phyloP scores from a whole-genome alignment of 2,329 filamentous ascomycete genomes.

The Aspergillus hortae region DNA sequence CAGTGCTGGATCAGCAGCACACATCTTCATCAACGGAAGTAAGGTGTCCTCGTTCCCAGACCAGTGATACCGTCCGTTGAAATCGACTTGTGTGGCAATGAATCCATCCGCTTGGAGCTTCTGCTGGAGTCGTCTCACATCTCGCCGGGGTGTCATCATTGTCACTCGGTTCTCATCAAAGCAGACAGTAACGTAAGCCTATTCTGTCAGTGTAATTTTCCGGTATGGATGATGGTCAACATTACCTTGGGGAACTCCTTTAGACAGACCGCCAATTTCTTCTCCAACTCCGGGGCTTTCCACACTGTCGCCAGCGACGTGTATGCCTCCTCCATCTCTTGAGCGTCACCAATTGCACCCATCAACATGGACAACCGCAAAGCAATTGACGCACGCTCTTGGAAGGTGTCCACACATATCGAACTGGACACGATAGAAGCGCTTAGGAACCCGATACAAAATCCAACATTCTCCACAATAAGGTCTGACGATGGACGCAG shows the following conservation, averaged over 20 bases:
- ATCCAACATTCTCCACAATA: slow-evolving; percentile 13
- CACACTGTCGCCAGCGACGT: slow-evolving; percentile 14
- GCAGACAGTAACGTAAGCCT: slow-evolving; percentile 16
- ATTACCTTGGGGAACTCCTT: slow-evolving; percentile 8
- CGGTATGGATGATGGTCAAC: neutral
- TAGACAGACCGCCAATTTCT: slow-evolving; percentile 1
- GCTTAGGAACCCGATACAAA: slow-evolving; percentile 18
- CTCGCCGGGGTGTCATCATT: slow-evolving; percentile 12
- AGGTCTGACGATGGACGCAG: neutral
- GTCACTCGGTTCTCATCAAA: slow-evolving; percentile 16
- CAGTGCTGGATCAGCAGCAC: slow-evolving; percentile 2
- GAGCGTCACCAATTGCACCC: slow-evolving; percentile 14
- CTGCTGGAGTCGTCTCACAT: slow-evolving; percentile 5
- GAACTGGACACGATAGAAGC: slow-evolving; percentile 10
- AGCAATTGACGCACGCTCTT: slow-evolving; percentile 10
- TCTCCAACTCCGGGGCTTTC: slow-evolving; percentile 2
- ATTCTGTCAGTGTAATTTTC: neutral
- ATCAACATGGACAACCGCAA: slow-evolving; percentile 12
- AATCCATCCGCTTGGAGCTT: slow-evolving; percentile 11
- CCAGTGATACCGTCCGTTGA: slow-evolving; percentile 20
- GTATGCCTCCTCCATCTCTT: slow-evolving; percentile 12
- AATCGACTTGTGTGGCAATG: slow-evolving; percentile 9
- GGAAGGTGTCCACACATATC: neutral
- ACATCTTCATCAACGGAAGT: slow-evolving; percentile 7
- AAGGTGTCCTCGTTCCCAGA: slow-evolving; percentile 7